phyloP scores from a whole-genome alignment of 768 basidiomycete species.

The Hericium alpestre region DNA sequence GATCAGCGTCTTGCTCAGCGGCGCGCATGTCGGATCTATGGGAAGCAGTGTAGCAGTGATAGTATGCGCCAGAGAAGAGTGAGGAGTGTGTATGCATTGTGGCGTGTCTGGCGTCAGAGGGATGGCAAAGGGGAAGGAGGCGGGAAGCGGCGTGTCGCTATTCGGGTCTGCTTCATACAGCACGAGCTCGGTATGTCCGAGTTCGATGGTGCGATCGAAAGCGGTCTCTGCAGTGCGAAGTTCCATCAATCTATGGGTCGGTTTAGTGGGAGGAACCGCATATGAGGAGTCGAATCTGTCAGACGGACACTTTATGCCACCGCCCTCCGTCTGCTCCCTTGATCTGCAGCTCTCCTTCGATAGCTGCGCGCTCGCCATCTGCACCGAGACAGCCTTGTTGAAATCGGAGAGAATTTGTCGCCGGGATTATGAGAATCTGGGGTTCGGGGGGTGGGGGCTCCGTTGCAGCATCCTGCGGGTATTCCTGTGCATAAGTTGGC shows the following conservation, averaged over 20 bases:
- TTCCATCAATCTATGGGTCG: constrained; percentile 42
- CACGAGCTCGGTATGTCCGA: constrained; percentile 44
- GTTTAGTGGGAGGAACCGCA: constrained; percentile 7
- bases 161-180: constrained; percentile 36
- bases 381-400: constrained; percentile 82
- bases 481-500: constrained; percentile 10
- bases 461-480: background rate
- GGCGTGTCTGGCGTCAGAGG: constrained; percentile 73
- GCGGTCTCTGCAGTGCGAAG: constrained; percentile 59
- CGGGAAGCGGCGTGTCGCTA: constrained; percentile 35
- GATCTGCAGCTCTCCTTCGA: constrained; percentile 82
- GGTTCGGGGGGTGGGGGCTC: constrained; percentile 20
- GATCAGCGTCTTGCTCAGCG: constrained; percentile 43
- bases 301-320: constrained; percentile 66
- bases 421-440: constrained; percentile 69
- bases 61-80: constrained; percentile 61
- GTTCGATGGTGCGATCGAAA: constrained; percentile 54
- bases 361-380: constrained; percentile 69
- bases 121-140: constrained; percentile 70
- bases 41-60: constrained; percentile 56
- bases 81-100: constrained; percentile 68
- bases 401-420: constrained; percentile 60
- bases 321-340: constrained; percentile 52
- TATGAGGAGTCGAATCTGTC: background rate
- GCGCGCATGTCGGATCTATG: constrained; percentile 24